Evolutionary conservation across 2,329 filamentous ascomycete species (phyloP).

Genomic region (Aspergillus japonicus): DNA sequence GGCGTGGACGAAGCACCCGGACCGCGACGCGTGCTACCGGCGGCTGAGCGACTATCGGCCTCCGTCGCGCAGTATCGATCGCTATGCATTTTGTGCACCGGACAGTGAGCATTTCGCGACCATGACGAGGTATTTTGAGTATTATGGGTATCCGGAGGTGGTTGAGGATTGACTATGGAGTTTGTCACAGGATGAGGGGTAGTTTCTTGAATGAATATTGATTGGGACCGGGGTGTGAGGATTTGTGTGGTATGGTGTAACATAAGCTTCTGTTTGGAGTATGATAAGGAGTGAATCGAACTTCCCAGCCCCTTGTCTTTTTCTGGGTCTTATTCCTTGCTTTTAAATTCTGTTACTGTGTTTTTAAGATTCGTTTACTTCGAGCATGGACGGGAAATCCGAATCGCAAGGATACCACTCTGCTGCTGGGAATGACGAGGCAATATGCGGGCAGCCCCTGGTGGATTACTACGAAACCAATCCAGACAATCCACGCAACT

Average conservation of each 20-base stretch:
- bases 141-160: not conserved
- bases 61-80: conserved; percentile 1
- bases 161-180: conserved; percentile 4
- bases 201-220: not conserved
- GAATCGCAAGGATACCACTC: not conserved
- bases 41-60: not conserved
- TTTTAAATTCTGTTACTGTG: not conserved
- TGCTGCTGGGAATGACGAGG: no score
- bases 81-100: conserved; percentile 3
- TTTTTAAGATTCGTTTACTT: no score
- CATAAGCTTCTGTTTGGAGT: not conserved
- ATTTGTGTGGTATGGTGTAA: not conserved
- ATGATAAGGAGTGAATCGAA: not conserved
- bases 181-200: not conserved
- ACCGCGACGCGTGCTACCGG: conserved; percentile 7
- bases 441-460: not conserved
- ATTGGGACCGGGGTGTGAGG: not conserved
- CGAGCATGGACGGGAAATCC: not conserved
- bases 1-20: conserved; percentile 4
- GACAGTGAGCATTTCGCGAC: conserved; percentile 1
- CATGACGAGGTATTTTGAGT: conserved; percentile 6
- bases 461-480: not conserved
- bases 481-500: not conserved
- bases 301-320: not conserved
- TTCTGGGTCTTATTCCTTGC: not conserved